A percentile compares a stretch with the other conserved stretches of the same genome.
phyloP scores from a whole-genome alignment of 768 basidiomycete genomes.

The Boletus rex-veris region DNA sequence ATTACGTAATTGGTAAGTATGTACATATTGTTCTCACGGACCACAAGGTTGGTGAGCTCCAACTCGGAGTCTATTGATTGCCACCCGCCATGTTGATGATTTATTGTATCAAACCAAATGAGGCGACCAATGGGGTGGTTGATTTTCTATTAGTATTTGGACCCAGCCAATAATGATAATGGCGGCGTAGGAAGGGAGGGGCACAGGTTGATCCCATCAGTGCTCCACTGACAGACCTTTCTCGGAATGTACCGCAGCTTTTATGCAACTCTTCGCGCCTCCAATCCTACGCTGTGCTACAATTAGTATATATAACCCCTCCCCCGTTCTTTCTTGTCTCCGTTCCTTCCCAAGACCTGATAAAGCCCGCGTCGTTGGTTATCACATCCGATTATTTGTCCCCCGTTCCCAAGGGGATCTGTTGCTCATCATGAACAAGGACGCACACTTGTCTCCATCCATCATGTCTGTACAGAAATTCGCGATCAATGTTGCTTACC shows the following conservation, averaged over 20 bases:
- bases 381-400: constrained; percentile 12
- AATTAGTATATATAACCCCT: constrained; percentile 25
- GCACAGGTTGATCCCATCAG: constrained; percentile 15
- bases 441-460: constrained; percentile 10
- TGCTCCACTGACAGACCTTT: constrained; percentile 13
- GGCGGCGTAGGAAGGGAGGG: constrained; percentile 5
- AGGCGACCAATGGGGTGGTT: background rate
- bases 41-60: background rate
- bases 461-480: constrained; percentile 22
- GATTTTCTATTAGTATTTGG: background rate
- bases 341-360: constrained; percentile 7
- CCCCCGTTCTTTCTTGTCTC: constrained; percentile 8
- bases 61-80: constrained; percentile 10
- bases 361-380: background rate
- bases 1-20: constrained; percentile 21
- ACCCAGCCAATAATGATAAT: constrained; percentile 15
- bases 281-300: constrained; percentile 26
- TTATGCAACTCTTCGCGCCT: constrained; percentile 22
- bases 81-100: constrained; percentile 1
- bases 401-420: constrained; percentile 16
- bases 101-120: constrained; percentile 5
- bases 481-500: constrained; percentile 28
- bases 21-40: constrained; percentile 12
- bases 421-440: constrained; percentile 14
- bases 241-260: constrained; percentile 34